These are phyloP conservation scores for Spongospora subterranea DNA, from an alignment of 208 protist species.

Conservation along the genomic window DNA sequence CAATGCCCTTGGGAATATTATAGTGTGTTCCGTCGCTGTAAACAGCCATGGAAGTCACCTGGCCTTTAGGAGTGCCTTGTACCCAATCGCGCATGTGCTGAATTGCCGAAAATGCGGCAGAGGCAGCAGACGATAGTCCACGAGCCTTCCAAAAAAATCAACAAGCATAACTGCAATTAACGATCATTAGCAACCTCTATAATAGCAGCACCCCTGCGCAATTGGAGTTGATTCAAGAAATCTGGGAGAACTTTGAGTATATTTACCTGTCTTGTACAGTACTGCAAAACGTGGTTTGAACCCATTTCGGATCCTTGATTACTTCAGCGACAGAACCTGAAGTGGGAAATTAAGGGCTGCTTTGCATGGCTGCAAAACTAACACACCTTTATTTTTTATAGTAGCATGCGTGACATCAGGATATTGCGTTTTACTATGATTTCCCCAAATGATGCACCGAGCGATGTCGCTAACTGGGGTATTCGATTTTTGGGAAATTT, in stretches of 20 bases:
- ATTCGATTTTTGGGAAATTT: constrained; percentile 79
- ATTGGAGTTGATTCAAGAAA: not conserved
- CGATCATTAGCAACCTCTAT: not conserved
- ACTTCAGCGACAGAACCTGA: not conserved
- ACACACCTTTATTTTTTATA: constrained; percentile 48
- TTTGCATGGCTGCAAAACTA: not conserved
- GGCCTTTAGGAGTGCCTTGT: not conserved
- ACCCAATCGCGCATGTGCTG: constrained; percentile 47
- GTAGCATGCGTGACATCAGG: constrained; percentile 84
- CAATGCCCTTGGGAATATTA: constrained; percentile 43
- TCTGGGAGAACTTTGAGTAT: not conserved
- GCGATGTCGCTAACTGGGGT: constrained; percentile 74
- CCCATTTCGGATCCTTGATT: not conserved
- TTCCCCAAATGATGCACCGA: constrained; percentile 93
- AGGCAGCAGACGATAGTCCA: constrained; percentile 22
- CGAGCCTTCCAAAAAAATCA: constrained; percentile 15
- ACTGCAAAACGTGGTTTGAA: constrained; percentile 4
- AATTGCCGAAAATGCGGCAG: not conserved
- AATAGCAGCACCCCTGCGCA: constrained; percentile 8
- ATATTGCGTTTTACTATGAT: constrained; percentile 85
- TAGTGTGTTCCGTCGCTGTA: constrained; percentile 35
- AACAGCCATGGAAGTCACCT: constrained; percentile 11
- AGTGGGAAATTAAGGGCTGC: not conserved
- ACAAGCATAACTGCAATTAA: not conserved
- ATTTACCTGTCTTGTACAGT: constrained; percentile 46